A percentile compares a stretch with the other conserved stretches of the same genome.
These are phyloP conservation scores for Paramarasmius palmivorus DNA, from an alignment of 1,284 basidiomycete genomes.

Conservation along the genomic window DNA sequence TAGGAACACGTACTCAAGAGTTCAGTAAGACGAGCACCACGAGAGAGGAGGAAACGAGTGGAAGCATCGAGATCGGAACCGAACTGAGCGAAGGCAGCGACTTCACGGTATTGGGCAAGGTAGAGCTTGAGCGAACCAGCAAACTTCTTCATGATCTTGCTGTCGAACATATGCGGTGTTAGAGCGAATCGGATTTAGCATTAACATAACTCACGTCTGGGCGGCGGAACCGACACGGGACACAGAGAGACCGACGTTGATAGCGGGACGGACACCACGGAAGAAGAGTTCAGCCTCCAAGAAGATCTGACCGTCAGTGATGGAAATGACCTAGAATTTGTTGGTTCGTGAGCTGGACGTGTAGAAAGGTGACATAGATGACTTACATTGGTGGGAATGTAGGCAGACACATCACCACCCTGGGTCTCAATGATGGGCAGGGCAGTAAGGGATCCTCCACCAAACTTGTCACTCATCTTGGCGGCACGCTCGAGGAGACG, in stretches of 20 bases:
- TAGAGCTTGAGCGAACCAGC: conserved; percentile 99
- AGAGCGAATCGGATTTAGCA: not conserved
- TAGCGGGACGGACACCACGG: conserved; percentile 98
- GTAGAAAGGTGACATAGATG: conserved; percentile 3
- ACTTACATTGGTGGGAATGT: conserved; percentile 85
- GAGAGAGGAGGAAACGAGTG: conserved; percentile 94
- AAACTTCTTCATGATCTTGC: conserved; percentile 99
- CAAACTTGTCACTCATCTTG: conserved; percentile 99
- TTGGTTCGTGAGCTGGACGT: conserved; percentile 12
- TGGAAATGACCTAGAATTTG: conserved; percentile 82
- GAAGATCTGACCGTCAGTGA: conserved; percentile 99
- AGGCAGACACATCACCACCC: conserved; percentile 99
- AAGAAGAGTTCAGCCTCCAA: conserved; percentile 99
- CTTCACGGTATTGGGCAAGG: conserved; percentile 99
- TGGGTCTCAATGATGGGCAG: conserved; percentile 99
- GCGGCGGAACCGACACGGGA: conserved; percentile 99
- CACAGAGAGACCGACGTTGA: conserved; percentile 99
- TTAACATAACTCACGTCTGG: conserved; percentile 74
- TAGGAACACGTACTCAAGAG: conserved; percentile 73
- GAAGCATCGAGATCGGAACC: conserved; percentile 99
- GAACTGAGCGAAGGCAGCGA: conserved; percentile 99
- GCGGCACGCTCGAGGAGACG: conserved; percentile 99
- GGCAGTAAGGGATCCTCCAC: conserved; percentile 97
- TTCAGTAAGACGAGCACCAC: conserved; percentile 98
- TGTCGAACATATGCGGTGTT: conserved; percentile 27